Conservation (phyloP, 441 rosid species). For the Melastoma candidum region DNA sequence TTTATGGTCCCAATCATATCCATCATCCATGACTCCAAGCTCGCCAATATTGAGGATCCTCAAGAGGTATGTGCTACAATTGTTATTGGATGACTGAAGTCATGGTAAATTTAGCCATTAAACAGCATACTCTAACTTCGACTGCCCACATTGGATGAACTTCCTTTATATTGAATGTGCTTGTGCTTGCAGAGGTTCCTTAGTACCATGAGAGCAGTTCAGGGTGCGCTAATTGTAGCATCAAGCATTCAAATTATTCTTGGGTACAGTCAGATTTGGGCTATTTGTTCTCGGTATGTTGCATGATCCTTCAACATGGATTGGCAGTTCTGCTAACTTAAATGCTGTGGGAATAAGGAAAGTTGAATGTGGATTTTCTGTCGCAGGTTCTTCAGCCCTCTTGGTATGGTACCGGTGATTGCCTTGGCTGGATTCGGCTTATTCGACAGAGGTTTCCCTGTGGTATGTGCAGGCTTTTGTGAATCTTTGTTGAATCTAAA, state of each 20-base stretch:
- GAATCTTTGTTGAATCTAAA: no score
- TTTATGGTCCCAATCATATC: slow-evolving; percentile 95
- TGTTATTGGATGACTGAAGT: not conserved
- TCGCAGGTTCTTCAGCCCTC: slow-evolving; percentile 95
- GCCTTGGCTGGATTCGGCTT: slow-evolving; percentile 90
- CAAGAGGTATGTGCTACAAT: slow-evolving; percentile 51
- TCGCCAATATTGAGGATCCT: slow-evolving; percentile 57
- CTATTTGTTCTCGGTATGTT: slow-evolving; percentile 80
- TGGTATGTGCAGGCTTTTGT: slow-evolving; percentile 35
- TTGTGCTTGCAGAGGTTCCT: slow-evolving; percentile 58
- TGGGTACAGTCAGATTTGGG: slow-evolving; percentile 98
- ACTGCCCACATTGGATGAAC: not conserved
- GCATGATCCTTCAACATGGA: slow-evolving; percentile 5
- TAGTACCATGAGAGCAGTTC: slow-evolving; percentile 96
- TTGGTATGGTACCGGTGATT: slow-evolving; percentile 98
- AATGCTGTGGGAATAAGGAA: not conserved
- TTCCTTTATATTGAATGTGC: slow-evolving; percentile 1
- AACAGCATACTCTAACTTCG: not conserved
- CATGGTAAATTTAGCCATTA: slow-evolving; percentile 11
- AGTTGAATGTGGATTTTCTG: slow-evolving; percentile 1
- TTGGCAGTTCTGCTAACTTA: not conserved
- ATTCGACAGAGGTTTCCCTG: slow-evolving; percentile 96
- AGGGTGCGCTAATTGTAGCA: slow-evolving; percentile 95
- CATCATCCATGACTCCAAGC: slow-evolving; percentile 75
- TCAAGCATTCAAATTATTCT: slow-evolving; percentile 92